phyloP scores from a whole-genome alignment of 805 yeast genomes.

The Kuraishia floccosa region DNA sequence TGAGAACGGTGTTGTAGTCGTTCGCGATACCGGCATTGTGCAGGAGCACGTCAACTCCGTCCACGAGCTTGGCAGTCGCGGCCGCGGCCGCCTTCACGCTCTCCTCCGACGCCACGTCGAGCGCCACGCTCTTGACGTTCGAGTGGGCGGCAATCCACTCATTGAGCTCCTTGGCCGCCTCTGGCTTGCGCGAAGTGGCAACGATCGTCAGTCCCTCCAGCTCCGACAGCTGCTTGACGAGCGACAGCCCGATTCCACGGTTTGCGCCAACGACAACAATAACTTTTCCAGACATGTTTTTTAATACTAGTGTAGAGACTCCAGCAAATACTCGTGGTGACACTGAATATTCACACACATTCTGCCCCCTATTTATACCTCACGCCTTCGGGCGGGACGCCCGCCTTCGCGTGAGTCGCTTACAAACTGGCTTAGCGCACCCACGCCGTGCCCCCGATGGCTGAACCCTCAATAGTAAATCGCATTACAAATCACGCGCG shows the following conservation, averaged over 20 bases:
- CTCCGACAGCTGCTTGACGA: conserved; percentile 1
- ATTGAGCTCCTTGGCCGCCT: not conserved
- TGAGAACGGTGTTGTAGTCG: not conserved
- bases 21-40: conserved; percentile 2
- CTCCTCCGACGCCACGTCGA: not conserved
- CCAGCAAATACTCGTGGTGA: too few relatives aligned
- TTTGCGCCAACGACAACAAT: conserved; percentile 1
- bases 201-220: not conserved
- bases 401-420: too few relatives aligned
- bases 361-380: too few relatives aligned
- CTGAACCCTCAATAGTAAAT: too few relatives aligned
- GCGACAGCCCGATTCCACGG: conserved; percentile 1
- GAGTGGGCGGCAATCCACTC: not conserved
- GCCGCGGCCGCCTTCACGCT: not conserved
- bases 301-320: not conserved
- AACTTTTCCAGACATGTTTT: not conserved
- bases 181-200: not conserved
- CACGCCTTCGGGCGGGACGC: too few relatives aligned
- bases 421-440: too few relatives aligned
- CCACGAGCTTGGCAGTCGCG: not conserved
- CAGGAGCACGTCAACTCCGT: conserved; percentile 1
- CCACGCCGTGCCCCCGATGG: too few relatives aligned
- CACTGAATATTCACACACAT: too few relatives aligned
- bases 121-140: not conserved
- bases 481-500: too few relatives aligned